Evolutionary conservation across 257 asterid genomes (phyloP).

Genomic region (Ocimum tenuiflorum): DNA sequence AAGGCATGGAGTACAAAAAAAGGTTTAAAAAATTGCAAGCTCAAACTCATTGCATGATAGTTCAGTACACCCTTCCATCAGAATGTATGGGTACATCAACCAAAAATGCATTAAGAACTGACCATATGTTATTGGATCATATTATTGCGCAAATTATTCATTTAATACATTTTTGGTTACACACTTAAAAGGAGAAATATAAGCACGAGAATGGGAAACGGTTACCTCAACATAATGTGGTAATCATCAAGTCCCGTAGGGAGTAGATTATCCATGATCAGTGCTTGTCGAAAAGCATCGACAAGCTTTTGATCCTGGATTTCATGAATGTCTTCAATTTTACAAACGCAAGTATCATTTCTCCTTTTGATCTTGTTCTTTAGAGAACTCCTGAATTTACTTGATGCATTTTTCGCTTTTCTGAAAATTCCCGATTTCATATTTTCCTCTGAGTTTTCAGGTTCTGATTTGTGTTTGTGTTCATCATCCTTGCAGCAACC

Average conservation of each 20-base stretch:
- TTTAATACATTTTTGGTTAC: neutral
- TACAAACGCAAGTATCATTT: conserved; percentile 28
- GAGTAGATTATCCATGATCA: conserved; percentile 46
- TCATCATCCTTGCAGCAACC: conserved; percentile 34
- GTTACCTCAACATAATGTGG: conserved; percentile 58
- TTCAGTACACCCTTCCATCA: neutral
- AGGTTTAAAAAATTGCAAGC: conserved; percentile 3
- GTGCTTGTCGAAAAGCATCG: conserved; percentile 48
- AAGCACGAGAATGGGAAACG: neutral
- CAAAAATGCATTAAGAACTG: neutral
- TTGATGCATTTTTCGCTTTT: conserved; percentile 33
- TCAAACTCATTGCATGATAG: neutral
- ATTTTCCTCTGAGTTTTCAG: conserved; percentile 32
- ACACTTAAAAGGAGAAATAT: neutral
- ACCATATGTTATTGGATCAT: neutral
- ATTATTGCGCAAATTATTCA: neutral
- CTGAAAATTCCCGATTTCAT: conserved; percentile 30
- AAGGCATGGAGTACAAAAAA: too few species aligned
- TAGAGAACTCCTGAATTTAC: conserved; percentile 29
- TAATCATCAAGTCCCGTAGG: conserved; percentile 56
- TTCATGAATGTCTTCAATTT: conserved; percentile 31
- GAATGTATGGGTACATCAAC: neutral
- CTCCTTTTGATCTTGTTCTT: conserved; percentile 29
- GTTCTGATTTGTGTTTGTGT: conserved; percentile 30
- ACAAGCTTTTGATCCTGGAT: conserved; percentile 42